phyloP scores from a whole-genome alignment of 2,329 filamentous ascomycete species.

The Botrytis fragariae region DNA sequence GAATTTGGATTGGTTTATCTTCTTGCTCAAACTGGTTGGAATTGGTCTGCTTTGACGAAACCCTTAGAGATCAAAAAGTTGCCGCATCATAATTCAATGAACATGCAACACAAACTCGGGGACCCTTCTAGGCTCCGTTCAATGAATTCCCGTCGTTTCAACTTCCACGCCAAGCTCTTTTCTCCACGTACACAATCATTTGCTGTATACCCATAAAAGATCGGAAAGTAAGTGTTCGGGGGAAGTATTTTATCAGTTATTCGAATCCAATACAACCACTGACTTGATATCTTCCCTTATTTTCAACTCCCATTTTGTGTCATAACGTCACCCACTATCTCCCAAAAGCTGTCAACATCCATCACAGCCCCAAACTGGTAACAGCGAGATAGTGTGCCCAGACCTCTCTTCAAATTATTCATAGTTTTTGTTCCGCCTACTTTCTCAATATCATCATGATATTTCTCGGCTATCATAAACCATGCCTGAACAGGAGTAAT shows the following conservation, averaged over 20 bases:
- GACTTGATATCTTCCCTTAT: not conserved
- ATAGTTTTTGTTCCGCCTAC: constrained; percentile 17
- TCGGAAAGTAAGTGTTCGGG: not conserved
- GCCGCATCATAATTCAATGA: not conserved
- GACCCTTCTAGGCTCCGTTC: no score
- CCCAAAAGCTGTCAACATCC: constrained; percentile 32
- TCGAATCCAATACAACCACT: not conserved
- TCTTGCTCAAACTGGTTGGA: not conserved
- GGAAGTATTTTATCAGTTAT: rapidly evolving
- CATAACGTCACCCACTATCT: constrained; percentile 27
- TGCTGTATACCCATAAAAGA: not conserved
- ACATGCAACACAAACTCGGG: no score
- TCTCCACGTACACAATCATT: rapidly evolving
- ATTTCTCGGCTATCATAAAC: constrained; percentile 30
- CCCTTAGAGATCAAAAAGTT: not conserved
- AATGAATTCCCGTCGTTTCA: not conserved
- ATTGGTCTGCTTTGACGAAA: not conserved
- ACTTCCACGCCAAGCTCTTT: not conserved
- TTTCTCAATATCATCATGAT: constrained; percentile 14
- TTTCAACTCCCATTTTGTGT: not conserved
- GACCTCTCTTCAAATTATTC: constrained; percentile 28
- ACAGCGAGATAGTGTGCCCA: constrained; percentile 30
- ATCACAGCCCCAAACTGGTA: constrained; percentile 35
- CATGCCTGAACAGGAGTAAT: constrained; percentile 38
- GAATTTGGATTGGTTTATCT: not conserved